These are phyloP conservation scores for Metschnikowia similis DNA, from an alignment of 805 yeast genomes.

Conservation along the genomic window DNA sequence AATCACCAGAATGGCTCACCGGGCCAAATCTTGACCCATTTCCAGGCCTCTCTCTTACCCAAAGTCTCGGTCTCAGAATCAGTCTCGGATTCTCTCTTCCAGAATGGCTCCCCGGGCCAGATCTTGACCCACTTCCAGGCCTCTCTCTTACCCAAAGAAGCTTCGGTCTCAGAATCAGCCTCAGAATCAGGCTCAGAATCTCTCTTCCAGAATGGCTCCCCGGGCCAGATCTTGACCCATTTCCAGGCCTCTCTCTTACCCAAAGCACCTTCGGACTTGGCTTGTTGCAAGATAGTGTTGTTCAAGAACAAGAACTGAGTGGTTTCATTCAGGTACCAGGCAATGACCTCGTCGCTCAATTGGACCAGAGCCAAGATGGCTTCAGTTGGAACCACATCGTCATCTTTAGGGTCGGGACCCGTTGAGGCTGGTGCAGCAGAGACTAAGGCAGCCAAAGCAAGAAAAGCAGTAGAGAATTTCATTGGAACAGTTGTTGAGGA, in stretches of 20 bases:
- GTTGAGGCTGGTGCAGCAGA: neutral
- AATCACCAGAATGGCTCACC: conserved; percentile 10
- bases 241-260: conserved; percentile 15
- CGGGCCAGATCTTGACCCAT: conserved; percentile 12
- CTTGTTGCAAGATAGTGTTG: conserved; percentile 15
- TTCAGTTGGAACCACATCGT: conserved; percentile 9
- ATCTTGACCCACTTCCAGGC: neutral
- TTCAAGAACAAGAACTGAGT: conserved; percentile 14
- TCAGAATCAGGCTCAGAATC: conserved; percentile 6
- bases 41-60: conserved; percentile 1
- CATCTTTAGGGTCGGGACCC: neutral
- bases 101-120: conserved; percentile 7
- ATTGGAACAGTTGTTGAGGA: neutral
- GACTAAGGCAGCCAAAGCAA: conserved; percentile 14
- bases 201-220: conserved; percentile 14
- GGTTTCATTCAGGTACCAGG: conserved; percentile 10
- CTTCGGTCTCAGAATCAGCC: neutral
- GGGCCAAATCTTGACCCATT: neutral
- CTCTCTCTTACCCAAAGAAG: neutral
- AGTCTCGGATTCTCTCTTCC: conserved; percentile 13
- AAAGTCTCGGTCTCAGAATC: conserved; percentile 8
- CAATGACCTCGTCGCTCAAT: conserved; percentile 12
- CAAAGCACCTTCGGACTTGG: conserved; percentile 9
- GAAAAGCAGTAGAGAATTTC: conserved; percentile 15
- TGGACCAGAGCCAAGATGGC: conserved; percentile 13